Percentiles rank a stretch among this genome's conserved stretches.
phyloP scores from a whole-genome alignment of 148 eudicot genomes.

The Amaranthus palmeri region DNA sequence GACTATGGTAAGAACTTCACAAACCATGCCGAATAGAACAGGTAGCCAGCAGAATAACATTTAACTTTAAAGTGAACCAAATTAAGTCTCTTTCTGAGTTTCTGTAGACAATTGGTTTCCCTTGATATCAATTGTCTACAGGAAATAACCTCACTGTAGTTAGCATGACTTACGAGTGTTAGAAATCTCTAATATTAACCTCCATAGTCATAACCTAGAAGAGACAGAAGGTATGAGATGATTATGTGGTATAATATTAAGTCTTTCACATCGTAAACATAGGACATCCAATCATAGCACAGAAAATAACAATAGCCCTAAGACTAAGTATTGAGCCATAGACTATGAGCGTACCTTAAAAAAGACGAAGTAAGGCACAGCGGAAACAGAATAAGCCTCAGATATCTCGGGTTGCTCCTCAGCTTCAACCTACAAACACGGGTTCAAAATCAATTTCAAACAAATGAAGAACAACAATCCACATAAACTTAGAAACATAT shows the following conservation, averaged over 20 bases:
- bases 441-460: neutral
- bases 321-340: too few relatives aligned
- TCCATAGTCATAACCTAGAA: neutral
- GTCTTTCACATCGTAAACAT: neutral
- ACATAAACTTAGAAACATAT: neutral
- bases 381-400: slow-evolving; percentile 81
- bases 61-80: too few relatives aligned
- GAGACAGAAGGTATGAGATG: neutral
- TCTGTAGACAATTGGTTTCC: neutral
- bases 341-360: slow-evolving; percentile 49
- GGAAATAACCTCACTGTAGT: neutral
- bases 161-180: too few relatives aligned
- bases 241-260: neutral
- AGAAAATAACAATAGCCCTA: neutral
- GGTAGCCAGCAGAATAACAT: too few relatives aligned
- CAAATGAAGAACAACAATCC: neutral
- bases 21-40: too few relatives aligned
- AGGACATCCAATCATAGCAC: neutral
- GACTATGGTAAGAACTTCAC: too few relatives aligned
- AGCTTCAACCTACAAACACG: slow-evolving; percentile 74
- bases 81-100: too few relatives aligned
- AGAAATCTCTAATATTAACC: neutral
- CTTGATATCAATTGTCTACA: neutral
- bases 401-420: slow-evolving; percentile 98
- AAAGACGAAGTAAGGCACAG: slow-evolving; percentile 93